Evolutionary conservation across 2,329 filamentous ascomycete genomes (phyloP), one percentile per base, ranked within the genome.

Genomic region (Xylariales sp.): DNA sequence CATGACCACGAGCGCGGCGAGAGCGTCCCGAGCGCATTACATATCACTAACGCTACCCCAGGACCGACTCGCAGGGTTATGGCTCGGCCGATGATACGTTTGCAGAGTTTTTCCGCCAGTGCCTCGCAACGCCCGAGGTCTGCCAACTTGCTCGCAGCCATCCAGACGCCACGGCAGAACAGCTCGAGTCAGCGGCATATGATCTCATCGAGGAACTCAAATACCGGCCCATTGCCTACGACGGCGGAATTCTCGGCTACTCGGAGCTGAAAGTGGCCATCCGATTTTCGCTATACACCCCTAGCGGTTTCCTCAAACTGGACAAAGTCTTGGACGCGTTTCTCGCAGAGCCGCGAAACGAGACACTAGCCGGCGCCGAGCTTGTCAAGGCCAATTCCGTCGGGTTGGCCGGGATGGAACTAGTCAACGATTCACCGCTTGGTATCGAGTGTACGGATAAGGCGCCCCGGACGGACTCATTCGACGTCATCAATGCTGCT

Each of bases 141-240:
- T 80, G 78, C 56, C 66, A 70, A 5, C 74, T 79, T 8, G 78
- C 76, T 7, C 58, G 30, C 6, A 69, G 62, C 46, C 67, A 70
- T 61, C 71, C 68, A 34, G 77, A 77, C 41, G 73, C 76, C 45
- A 80, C 78, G 0, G 76, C 73, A 0, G 76, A 69, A 0, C 79
- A 81, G 41, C 83, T 84, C 12, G 81, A 83, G 53, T 79, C 79
- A 6, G 82, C 86, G 65, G 55, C 76, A 34, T 75, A 72, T 67
- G 69, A 71, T 6, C 62, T 77, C 0, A 69, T 79, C 41, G 74
- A 79, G 1, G 58, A 57, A 6, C 53, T 80, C 58, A 78, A 75
- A 50, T 68, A 68, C 41, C 66, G 72, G 5, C 78, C 79, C 3
- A 52, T 79, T 28, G 59, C 74, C 1, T 23, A 75, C 32, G 67